Conservation (phyloP, 352 stramenopile species). For the Pythium oligandrum region DNA sequence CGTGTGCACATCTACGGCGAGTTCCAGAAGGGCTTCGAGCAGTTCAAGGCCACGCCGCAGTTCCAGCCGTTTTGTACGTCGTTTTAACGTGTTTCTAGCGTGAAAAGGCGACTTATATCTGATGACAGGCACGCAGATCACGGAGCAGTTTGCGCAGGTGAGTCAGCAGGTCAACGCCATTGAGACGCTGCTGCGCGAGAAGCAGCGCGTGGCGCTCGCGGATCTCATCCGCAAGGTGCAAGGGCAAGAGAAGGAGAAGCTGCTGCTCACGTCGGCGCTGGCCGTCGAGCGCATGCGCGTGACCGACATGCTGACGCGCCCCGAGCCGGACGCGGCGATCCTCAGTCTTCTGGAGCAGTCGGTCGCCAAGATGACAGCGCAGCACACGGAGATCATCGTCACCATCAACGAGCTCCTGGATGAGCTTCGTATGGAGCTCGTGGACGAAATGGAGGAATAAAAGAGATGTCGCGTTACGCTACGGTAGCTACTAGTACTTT, state of each 20-base stretch:
- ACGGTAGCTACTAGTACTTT: neutral
- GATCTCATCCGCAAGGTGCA: constrained; percentile 71
- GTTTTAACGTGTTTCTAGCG: constrained; percentile 2
- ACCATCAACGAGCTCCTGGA: constrained; percentile 80
- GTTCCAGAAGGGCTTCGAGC: constrained; percentile 63
- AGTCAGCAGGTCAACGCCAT: constrained; percentile 70
- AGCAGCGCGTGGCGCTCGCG: constrained; percentile 34
- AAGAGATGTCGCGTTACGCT: constrained; percentile 7
- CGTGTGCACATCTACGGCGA: constrained; percentile 68
- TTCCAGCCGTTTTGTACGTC: constrained; percentile 64
- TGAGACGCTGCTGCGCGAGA: constrained; percentile 35
- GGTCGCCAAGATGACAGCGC: constrained; percentile 37
- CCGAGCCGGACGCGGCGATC: constrained; percentile 41
- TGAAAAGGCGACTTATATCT: neutral
- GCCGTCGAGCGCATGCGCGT: constrained; percentile 81
- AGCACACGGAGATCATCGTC: constrained; percentile 61
- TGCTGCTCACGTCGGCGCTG: constrained; percentile 73
- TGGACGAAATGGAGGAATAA: constrained; percentile 34
- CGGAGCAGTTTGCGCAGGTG: constrained; percentile 49
- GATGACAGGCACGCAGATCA: constrained; percentile 48
- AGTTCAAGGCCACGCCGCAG: constrained; percentile 54
- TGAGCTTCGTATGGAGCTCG: constrained; percentile 50
- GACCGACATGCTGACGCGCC: constrained; percentile 25
- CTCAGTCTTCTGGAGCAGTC: constrained; percentile 62
- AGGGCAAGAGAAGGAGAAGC: constrained; percentile 76